Evolutionary conservation across 768 basidiomycete species (phyloP), one percentile per base, ranked within the genome.

Genomic region (Polyporus arcularius): DNA sequence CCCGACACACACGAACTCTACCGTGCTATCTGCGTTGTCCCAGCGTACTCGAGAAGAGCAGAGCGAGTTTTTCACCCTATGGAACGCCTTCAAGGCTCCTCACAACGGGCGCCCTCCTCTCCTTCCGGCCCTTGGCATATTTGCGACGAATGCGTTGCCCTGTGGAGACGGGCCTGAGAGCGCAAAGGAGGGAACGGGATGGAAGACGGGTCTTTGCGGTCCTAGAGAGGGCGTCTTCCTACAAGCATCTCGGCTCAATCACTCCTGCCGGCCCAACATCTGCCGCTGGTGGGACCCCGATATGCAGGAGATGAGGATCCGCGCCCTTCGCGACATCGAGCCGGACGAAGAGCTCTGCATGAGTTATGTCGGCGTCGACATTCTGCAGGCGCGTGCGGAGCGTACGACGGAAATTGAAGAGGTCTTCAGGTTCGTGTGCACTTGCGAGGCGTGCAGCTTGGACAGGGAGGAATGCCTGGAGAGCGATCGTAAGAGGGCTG

Each of bases 191-290:
- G 55, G 52, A 26, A 16, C 15, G 4, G 31, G 30, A 52, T 16
- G 50, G 32, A 42, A 4, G 16, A 30, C 35, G 30, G 18, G 47
- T 51, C 21, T 14, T 6, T 15, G 26, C 21, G 46, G 16, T 14
- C 8, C 21, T 31, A 45, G 41, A 55, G 53, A 55, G 41, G 73
- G 72, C 12, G 46, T 74, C 16, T 74, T 74, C 65, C 60, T 73
- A n/a, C 55, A 62, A 41, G 69, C 64, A 1, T 64, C 72, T 16
- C 66, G 70, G 28, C 66, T 74, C 45, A 74, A 74, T 55, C 69
- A 68, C 40, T 71, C 72, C n/a, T 74, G 73, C 56, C 60, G 63
- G 30, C 71, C 73, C 9, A 74, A 74, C 62, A 59, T 71, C 40
- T 65, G 57, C 46, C 65, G 64, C 18, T 53, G 46, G 26, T 74